Conservation (phyloP, 169 alveolate species). For the Pseudocohnilembus persalinus region DNA sequence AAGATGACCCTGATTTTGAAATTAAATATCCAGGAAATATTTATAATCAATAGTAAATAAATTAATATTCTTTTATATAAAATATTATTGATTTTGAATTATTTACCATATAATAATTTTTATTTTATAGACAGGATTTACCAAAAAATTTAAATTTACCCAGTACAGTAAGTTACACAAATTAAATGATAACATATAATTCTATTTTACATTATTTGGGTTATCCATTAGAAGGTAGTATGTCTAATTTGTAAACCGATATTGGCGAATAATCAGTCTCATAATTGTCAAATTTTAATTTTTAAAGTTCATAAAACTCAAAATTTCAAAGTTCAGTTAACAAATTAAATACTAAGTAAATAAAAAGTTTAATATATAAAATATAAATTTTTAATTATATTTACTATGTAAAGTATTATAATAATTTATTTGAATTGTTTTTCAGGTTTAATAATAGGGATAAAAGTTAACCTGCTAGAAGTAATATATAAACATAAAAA, state of each 20-base stretch:
- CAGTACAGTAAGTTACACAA: conserved; percentile 23
- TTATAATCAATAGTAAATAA: conserved; percentile 1
- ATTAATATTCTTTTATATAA: too few relatives aligned
- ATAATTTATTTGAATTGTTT: too few relatives aligned
- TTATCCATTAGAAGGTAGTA: not conserved
- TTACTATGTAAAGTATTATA: too few relatives aligned
- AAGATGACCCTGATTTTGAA: too few relatives aligned
- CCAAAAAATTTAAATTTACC: conserved; percentile 51
- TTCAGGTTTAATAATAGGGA: not conserved
- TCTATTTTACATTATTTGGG: not conserved
- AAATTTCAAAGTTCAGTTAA: too few relatives aligned
- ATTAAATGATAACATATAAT: conserved; percentile 3
- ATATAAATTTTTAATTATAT: too few relatives aligned
- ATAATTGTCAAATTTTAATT: not conserved
- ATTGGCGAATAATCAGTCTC: not conserved
- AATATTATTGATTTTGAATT: too few relatives aligned
- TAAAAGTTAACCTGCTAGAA: not conserved
- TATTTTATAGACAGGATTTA: conserved; percentile 22
- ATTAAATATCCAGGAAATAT: too few relatives aligned
- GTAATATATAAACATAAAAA: too few relatives aligned
- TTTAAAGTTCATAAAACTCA: not conserved
- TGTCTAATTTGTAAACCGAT: not conserved
- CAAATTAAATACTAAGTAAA: not conserved
- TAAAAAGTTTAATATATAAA: too few relatives aligned
- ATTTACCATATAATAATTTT: not conserved